Percentiles rank a stretch among this genome's conserved stretches.
phyloP scores from a whole-genome alignment of 2,329 filamentous ascomycete genomes.

The Sordariomycetes sp. region DNA sequence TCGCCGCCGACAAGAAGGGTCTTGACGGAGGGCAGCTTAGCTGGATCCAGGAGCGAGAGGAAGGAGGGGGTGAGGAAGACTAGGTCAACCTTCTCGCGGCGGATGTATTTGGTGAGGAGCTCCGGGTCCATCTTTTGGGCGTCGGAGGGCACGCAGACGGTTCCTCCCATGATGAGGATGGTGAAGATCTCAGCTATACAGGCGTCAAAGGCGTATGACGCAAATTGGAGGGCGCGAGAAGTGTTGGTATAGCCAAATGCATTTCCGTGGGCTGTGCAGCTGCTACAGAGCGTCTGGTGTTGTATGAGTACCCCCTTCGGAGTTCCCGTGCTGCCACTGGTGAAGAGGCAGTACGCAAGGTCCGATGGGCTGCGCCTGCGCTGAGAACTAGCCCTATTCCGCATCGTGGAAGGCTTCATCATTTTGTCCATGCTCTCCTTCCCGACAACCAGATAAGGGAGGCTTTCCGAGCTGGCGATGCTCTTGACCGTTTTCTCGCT shows the following conservation, averaged over 20 bases:
- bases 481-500: constrained; percentile 53
- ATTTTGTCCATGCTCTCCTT: neutral
- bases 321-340: neutral
- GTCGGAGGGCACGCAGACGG: constrained; percentile 12
- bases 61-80: constrained; percentile 8
- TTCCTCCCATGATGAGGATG: constrained; percentile 5
- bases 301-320: neutral
- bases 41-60: constrained; percentile 7
- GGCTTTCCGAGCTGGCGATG: neutral
- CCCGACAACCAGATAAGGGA: neutral
- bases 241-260: neutral
- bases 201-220: constrained; percentile 11
- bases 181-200: constrained; percentile 6
- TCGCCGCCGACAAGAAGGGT: constrained; percentile 14
- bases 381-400: too few species aligned
- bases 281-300: neutral
- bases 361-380: neutral
- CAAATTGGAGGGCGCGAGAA: constrained; percentile 5
- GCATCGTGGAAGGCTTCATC: neutral
- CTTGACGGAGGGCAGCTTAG: constrained; percentile 7
- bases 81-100: neutral
- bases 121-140: constrained; percentile 6
- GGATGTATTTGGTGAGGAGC: constrained; percentile 6
- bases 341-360: neutral
- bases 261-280: neutral